These are phyloP conservation scores for Tuber melanosporum DNA, from an alignment of 495 filamentous ascomycete genomes.

Conservation along the genomic window DNA sequence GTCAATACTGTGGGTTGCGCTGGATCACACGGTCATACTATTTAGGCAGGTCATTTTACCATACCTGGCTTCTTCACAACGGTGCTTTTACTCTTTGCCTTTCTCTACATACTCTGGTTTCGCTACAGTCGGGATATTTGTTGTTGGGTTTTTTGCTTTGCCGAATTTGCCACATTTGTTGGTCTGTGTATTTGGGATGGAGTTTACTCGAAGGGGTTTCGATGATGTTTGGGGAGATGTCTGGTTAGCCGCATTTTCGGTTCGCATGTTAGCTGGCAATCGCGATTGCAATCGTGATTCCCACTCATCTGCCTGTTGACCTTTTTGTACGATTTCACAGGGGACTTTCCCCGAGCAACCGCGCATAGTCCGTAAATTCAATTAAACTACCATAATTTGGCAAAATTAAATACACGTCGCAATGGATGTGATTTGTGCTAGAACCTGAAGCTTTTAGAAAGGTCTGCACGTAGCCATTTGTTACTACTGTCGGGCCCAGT, in stretches of 20 bases:
- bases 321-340: not conserved
- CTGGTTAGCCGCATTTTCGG: not conserved
- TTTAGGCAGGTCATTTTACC: not conserved
- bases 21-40: not conserved
- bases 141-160: not conserved
- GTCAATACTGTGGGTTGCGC: not conserved
- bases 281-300: not conserved
- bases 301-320: not conserved
- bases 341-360: not conserved
- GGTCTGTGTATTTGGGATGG: not conserved
- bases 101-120: not conserved
- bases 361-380: not conserved
- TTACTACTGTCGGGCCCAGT: too few species aligned
- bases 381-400: not conserved
- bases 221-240: not conserved
- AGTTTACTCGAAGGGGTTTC: not conserved
- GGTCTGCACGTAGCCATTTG: too few species aligned
- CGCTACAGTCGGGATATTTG: not conserved
- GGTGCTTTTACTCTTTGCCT: not conserved
- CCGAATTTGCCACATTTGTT: not conserved
- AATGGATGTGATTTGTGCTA: too few species aligned
- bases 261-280: not conserved
- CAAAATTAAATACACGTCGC: not conserved
- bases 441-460: not conserved
- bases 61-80: not conserved